Evolutionary conservation across 345 rosid species (phyloP).

Genomic region (Melaleuca alternifolia): DNA sequence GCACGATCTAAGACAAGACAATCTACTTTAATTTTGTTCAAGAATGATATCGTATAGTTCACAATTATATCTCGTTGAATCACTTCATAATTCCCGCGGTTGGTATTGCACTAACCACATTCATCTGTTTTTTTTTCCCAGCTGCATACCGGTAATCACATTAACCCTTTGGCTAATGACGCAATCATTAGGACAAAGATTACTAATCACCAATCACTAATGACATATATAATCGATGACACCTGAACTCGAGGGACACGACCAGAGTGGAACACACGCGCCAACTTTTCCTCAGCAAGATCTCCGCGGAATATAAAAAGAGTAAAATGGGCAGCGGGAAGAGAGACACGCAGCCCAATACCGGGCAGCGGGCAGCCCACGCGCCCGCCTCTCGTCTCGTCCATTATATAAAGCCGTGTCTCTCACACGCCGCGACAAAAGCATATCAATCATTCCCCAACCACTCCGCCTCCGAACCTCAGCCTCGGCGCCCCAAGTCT

Average conservation of each 20-base stretch:
- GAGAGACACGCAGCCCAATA: neutral
- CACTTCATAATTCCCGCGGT: fast-evolving
- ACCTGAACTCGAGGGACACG: neutral
- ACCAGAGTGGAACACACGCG: neutral
- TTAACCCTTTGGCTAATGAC: neutral
- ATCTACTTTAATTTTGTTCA: neutral
- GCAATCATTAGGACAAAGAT: neutral
- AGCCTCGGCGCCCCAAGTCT: constrained; percentile 15
- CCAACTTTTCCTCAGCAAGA: neutral
- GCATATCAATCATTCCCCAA: constrained; percentile 22
- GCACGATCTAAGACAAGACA: neutral
- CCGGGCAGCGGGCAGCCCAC: constrained; percentile 44
- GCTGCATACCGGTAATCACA: neutral
- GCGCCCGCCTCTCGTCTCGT: neutral
- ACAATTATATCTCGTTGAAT: neutral
- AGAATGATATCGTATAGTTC: neutral
- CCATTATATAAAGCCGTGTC: neutral
- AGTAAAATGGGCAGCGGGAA: neutral
- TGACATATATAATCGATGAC: neutral
- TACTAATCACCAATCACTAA: neutral
- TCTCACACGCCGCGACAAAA: neutral
- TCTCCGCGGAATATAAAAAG: neutral
- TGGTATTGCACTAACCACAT: neutral
- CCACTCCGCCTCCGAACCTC: constrained; percentile 17
- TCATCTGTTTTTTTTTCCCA: neutral